These are phyloP conservation scores for Talaromyces proteolyticus DNA, from an alignment of 495 filamentous ascomycete species.

Conservation along the genomic window DNA sequence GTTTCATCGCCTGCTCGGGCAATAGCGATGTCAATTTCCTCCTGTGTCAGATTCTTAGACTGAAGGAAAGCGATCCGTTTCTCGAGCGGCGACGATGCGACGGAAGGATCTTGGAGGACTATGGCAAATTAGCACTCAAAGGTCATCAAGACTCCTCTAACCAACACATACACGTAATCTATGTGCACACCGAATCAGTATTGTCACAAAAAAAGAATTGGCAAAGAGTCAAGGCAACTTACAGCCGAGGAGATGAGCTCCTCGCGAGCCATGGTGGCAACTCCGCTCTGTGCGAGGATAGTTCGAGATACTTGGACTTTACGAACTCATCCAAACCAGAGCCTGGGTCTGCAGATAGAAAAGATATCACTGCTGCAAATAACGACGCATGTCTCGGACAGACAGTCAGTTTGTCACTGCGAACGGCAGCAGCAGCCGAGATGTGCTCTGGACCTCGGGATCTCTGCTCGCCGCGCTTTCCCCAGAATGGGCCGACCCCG, in stretches of 20 bases:
- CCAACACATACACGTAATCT: conserved; percentile 45
- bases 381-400: no score
- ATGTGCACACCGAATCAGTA: conserved; percentile 28
- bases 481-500: neutral
- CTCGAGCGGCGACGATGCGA: conserved; percentile 84
- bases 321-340: neutral
- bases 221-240: conserved; percentile 26
- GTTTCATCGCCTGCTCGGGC: conserved; percentile 58
- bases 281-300: conserved; percentile 7
- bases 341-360: no score
- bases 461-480: conserved; percentile 10
- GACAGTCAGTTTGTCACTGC: neutral
- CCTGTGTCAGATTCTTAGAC: conserved; percentile 94
- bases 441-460: conserved; percentile 36
- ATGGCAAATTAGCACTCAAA: neutral
- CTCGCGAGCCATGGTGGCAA: conserved; percentile 67
- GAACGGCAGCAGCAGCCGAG: neutral
- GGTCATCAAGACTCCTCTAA: neutral
- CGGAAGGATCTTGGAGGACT: conserved; percentile 93
- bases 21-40: conserved; percentile 85
- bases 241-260: conserved; percentile 80
- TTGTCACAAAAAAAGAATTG: neutral
- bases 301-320: conserved; percentile 3
- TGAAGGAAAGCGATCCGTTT: conserved; percentile 89
- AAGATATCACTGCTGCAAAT: no score